Evolutionary conservation across 2,329 filamentous ascomycete species (phyloP).

Genomic region (Fusarium guadeloupense): DNA sequence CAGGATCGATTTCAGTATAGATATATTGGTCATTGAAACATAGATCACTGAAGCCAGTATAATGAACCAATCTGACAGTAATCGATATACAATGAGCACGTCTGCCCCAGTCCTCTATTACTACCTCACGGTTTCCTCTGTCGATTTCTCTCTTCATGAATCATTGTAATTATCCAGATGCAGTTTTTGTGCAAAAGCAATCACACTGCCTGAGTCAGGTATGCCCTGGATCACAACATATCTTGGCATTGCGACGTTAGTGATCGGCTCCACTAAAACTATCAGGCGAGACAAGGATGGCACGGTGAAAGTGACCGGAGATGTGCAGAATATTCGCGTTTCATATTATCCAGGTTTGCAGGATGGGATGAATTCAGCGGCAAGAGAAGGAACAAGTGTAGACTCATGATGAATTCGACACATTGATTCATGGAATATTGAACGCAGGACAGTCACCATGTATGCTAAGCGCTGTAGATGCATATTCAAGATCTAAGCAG

Average conservation of each 20-base stretch:
- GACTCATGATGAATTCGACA: no score
- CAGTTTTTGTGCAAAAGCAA: neutral
- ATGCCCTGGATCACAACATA: neutral
- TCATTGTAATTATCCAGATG: no score
- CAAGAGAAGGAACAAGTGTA: no score
- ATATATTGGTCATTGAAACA: no score
- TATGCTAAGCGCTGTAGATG: neutral
- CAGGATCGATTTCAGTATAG: no score
- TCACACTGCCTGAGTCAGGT: neutral
- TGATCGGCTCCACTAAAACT: neutral
- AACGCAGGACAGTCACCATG: neutral
- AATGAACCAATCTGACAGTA: no score
- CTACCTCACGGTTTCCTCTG: no score
- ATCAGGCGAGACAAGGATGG: neutral
- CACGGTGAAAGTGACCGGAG: neutral
- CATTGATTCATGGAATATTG: neutral
- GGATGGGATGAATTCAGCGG: neutral
- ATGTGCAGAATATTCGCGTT: neutral
- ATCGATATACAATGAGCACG: no score
- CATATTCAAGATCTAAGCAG: neutral
- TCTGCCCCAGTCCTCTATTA: no score
- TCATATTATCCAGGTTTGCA: neutral
- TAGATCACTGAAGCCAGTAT: no score
- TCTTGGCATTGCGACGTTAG: neutral
- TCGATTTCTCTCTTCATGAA: no score